phyloP scores from a whole-genome alignment of 305 asterid species.

The Ajuga reptans region DNA sequence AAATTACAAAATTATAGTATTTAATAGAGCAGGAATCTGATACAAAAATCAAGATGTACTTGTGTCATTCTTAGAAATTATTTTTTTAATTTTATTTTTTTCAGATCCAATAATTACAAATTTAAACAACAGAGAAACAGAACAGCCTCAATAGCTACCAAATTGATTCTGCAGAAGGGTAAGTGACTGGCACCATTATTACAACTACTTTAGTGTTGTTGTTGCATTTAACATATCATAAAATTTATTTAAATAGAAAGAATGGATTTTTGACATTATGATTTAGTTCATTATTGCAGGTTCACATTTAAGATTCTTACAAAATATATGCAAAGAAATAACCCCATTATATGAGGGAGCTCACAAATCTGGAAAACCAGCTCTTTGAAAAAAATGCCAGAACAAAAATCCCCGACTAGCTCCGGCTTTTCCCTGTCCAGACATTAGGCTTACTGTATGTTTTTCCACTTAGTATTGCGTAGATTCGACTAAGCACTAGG shows the following conservation, averaged over 20 bases:
- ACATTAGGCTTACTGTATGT: no score
- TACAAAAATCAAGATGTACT: slow-evolving; percentile 12
- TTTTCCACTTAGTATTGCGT: no score
- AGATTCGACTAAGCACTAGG: no score
- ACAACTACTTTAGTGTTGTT: slow-evolving; percentile 5
- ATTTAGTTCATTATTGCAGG: neutral
- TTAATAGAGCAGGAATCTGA: neutral
- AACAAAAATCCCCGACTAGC: neutral
- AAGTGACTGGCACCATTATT: slow-evolving; percentile 20
- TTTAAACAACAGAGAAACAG: neutral
- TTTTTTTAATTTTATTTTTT: neutral
- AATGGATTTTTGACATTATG: neutral
- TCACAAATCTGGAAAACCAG: slow-evolving; percentile 2
- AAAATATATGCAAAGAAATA: neutral
- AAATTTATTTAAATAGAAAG: neutral
- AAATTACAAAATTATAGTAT: neutral
- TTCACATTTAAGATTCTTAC: neutral
- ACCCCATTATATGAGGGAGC: neutral
- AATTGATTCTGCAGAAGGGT: neutral
- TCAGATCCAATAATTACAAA: neutral
- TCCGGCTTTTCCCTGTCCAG: no score
- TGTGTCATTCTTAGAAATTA: slow-evolving; percentile 3
- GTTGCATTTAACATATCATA: slow-evolving; percentile 15
- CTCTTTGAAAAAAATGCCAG: neutral
- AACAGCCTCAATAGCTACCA: slow-evolving; percentile 3